Percentiles rank a stretch among this genome's conserved stretches.
phyloP scores from a whole-genome alignment of 1,139 yeast species.

The Suhomyces coccinellae region DNA sequence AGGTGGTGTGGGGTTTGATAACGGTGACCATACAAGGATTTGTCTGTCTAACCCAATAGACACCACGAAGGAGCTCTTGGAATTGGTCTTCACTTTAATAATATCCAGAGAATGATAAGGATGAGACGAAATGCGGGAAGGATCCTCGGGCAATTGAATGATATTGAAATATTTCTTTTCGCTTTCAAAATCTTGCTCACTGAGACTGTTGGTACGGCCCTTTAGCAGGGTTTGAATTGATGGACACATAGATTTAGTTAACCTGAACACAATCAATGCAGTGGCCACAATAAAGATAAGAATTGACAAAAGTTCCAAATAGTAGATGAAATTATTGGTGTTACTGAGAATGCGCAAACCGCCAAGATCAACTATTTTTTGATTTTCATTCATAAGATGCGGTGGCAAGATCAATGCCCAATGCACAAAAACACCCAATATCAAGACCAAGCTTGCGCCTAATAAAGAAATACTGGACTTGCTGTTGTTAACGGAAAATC shows the following conservation, averaged over 20 bases:
- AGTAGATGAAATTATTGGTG: slow-evolving; percentile 30
- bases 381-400: slow-evolving; percentile 21
- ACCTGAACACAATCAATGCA: slow-evolving; percentile 30
- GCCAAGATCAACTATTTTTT: slow-evolving; percentile 20
- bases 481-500: slow-evolving; percentile 25
- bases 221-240: neutral
- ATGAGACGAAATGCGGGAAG: neutral
- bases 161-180: slow-evolving; percentile 30
- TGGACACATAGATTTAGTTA: slow-evolving; percentile 14
- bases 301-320: slow-evolving; percentile 32
- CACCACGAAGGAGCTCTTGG: slow-evolving; percentile 58
- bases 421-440: slow-evolving; percentile 23
- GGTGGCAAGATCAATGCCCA: slow-evolving; percentile 33
- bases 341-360: slow-evolving; percentile 19
- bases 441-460: slow-evolving; percentile 17
- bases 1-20: slow-evolving; percentile 27
- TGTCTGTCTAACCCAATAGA: slow-evolving; percentile 75
- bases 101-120: slow-evolving; percentile 65
- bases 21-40: slow-evolving; percentile 73
- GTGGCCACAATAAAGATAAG: slow-evolving; percentile 30
- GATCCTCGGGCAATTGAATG: slow-evolving; percentile 48
- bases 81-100: slow-evolving; percentile 55
- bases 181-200: slow-evolving; percentile 21
- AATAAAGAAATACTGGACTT: slow-evolving; percentile 8
- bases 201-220: slow-evolving; percentile 6